Conservation (phyloP, 129 eudicot species). For the Apium graveolens region DNA sequence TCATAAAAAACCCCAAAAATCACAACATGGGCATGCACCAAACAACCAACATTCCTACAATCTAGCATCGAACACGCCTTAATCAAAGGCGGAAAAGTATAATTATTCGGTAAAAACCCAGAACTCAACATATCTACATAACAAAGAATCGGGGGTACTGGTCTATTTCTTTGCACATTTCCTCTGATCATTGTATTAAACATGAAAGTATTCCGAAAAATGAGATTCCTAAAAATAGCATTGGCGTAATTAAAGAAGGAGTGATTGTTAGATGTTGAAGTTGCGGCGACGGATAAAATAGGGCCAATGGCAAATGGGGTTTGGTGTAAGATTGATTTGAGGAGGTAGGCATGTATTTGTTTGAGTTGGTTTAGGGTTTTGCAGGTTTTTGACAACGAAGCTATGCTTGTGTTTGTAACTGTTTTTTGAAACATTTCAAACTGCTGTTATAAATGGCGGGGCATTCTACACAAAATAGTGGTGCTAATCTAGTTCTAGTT, state of each 20-base stretch:
- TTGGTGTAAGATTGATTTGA: constrained; percentile 31
- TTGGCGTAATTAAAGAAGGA: constrained; percentile 44
- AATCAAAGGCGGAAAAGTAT: constrained; percentile 45
- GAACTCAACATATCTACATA: constrained; percentile 22
- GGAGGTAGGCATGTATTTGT: constrained; percentile 44
- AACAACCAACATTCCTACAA: constrained; percentile 14
- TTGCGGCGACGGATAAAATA: constrained; percentile 31
- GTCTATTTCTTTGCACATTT: constrained; percentile 18
- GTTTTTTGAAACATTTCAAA: constrained; percentile 33
- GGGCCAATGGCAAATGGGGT: constrained; percentile 34
- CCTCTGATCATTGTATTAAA: constrained; percentile 56
- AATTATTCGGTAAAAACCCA: constrained; percentile 33
- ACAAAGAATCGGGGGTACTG: constrained; percentile 18
- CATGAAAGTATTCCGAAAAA: constrained; percentile 37
- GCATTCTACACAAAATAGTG: not conserved
- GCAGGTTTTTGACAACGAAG: constrained; percentile 30
- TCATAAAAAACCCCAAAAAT: constrained; percentile 35
- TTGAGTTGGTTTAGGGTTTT: constrained; percentile 44
- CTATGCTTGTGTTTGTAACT: constrained; percentile 18
- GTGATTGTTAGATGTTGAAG: constrained; percentile 31
- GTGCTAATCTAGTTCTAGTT: not conserved
- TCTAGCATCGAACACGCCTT: constrained; percentile 33
- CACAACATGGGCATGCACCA: constrained; percentile 42
- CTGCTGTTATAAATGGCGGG: not conserved
- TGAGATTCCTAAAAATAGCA: constrained; percentile 27